These are phyloP conservation scores for Erodium maritimum DNA, from an alignment of 345 rosid genomes.

Conservation along the genomic window DNA sequence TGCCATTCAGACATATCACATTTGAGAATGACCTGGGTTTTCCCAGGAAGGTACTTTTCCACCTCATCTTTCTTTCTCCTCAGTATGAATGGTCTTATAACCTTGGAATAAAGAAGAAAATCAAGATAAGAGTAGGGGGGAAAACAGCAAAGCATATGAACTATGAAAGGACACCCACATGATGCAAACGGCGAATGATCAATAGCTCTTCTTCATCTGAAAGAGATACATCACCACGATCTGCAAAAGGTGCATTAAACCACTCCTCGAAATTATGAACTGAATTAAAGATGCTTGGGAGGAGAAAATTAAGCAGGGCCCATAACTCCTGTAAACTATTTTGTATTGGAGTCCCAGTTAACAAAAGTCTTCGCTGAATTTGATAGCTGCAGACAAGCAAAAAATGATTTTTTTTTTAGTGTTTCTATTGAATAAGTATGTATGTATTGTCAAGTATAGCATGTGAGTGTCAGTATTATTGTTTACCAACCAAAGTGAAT, in stretches of 20 bases:
- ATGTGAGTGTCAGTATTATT: background rate
- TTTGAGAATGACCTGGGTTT: slow-evolving; percentile 89
- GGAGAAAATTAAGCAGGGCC: slow-evolving; percentile 97
- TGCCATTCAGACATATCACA: slow-evolving; percentile 99
- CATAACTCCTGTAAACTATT: slow-evolving; percentile 94
- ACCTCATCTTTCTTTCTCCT: slow-evolving; percentile 98
- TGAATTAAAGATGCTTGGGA: slow-evolving; percentile 88
- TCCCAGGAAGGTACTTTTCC: slow-evolving; percentile 92
- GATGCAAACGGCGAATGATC: slow-evolving; percentile 93
- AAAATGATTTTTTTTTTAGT: slow-evolving; percentile 22
- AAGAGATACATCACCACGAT: slow-evolving; percentile 75
- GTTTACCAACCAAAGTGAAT: too few species aligned
- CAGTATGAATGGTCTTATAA: slow-evolving; percentile 94
- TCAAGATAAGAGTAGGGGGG: slow-evolving; percentile 7
- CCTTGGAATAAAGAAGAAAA: slow-evolving; percentile 33
- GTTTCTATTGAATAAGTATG: slow-evolving; percentile 4
- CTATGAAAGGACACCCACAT: slow-evolving; percentile 36
- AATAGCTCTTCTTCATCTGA: slow-evolving; percentile 87
- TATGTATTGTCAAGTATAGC: background rate
- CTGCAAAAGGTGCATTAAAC: slow-evolving; percentile 99
- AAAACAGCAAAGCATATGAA: slow-evolving; percentile 7
- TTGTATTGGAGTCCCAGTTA: slow-evolving; percentile 98
- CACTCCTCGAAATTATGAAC: slow-evolving; percentile 92
- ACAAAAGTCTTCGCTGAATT: slow-evolving; percentile 80
- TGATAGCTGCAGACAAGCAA: slow-evolving; percentile 59